Conservation (phyloP, 495 filamentous ascomycete genomes). For the Neurospora terricola region DNA sequence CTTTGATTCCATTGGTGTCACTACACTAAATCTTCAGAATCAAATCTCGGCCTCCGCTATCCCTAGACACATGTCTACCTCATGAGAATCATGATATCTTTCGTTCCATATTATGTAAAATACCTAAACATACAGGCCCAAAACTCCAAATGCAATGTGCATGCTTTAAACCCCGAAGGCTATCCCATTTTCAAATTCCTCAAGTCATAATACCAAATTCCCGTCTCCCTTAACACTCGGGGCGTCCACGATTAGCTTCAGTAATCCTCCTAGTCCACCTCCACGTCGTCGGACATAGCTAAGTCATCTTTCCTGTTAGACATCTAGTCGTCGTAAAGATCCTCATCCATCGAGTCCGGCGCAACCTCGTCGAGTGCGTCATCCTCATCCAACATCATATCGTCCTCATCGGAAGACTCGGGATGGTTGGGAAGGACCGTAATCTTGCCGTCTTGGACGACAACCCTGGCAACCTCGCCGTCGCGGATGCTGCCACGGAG, state of each 20-base stretch:
- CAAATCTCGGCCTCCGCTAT: neutral
- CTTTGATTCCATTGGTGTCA: neutral
- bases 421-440: conserved; percentile 73
- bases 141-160: neutral
- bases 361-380: conserved; percentile 60
- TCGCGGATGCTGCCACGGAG: conserved; percentile 75
- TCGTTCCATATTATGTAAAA: neutral
- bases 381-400: conserved; percentile 56
- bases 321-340: conserved; percentile 50
- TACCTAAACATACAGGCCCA: neutral
- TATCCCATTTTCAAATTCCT: neutral
- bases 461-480: conserved; percentile 71
- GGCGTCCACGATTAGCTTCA: neutral
- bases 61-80: neutral
- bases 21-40: neutral
- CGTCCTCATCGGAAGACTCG: conserved; percentile 51
- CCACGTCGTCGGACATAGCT: neutral
- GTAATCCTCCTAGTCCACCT: conserved; percentile 1
- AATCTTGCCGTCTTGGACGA: conserved; percentile 62
- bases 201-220: neutral
- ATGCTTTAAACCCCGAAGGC: neutral
- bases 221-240: neutral
- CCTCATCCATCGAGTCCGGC: conserved; percentile 64
- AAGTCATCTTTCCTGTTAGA: neutral
- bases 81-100: neutral